Conservation (phyloP, 495 filamentous ascomycete species). For the Daldinia decipiens region DNA sequence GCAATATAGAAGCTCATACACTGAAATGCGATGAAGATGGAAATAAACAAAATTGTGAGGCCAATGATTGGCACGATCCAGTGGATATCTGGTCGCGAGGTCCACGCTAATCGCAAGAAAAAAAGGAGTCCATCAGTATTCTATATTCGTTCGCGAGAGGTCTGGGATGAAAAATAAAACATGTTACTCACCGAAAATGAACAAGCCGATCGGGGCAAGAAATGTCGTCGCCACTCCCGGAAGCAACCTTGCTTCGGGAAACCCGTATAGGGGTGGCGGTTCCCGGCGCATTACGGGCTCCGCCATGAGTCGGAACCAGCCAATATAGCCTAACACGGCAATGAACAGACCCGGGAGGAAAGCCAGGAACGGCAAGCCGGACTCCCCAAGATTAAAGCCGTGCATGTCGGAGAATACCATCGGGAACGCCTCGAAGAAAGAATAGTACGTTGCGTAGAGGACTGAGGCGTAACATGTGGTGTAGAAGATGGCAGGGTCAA, state of each 20-base stretch:
- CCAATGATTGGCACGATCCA: slow-evolving; percentile 65
- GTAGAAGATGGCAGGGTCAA: slow-evolving; percentile 71
- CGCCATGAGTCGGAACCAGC: slow-evolving; percentile 71
- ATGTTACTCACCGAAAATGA: slow-evolving; percentile 37
- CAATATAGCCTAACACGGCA: slow-evolving; percentile 70
- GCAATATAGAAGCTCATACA: slow-evolving; percentile 68
- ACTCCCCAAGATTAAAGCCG: slow-evolving; percentile 72
- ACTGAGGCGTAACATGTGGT: slow-evolving; percentile 71
- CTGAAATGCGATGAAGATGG: slow-evolving; percentile 63
- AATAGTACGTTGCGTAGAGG: slow-evolving; percentile 76
- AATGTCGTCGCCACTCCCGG: slow-evolving; percentile 33
- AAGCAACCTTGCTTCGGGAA: slow-evolving; percentile 33
- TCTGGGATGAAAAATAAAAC: neutral
- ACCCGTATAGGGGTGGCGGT: slow-evolving; percentile 31
- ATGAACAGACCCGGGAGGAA: slow-evolving; percentile 75
- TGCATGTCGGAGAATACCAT: slow-evolving; percentile 76
- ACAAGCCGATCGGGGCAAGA: slow-evolving; percentile 28
- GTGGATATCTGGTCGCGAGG: slow-evolving; percentile 45
- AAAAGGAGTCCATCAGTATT: neutral
- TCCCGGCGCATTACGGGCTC: slow-evolving; percentile 59
- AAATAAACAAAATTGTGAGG: slow-evolving; percentile 60
- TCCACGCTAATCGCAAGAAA: slow-evolving; percentile 26
- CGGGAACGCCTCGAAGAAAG: slow-evolving; percentile 84
- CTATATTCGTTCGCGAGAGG: slow-evolving; percentile 1
- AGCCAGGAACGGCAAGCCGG: slow-evolving; percentile 76